phyloP scores from a whole-genome alignment of 2,329 filamentous ascomycete genomes.

The Aspergillus pseudonomiae region DNA sequence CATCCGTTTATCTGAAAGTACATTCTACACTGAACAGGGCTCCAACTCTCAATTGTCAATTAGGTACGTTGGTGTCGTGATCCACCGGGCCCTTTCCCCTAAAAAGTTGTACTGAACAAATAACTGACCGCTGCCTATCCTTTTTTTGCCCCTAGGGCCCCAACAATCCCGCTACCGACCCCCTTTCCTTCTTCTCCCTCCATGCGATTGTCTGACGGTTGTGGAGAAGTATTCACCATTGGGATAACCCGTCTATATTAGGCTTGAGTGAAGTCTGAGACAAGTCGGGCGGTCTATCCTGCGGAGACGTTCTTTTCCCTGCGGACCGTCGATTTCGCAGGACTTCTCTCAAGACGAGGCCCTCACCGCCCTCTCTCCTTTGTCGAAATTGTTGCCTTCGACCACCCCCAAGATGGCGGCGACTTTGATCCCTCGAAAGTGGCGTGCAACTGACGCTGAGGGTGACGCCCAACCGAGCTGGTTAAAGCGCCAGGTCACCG shows the following conservation, averaged over 20 bases:
- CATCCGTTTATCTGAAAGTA: not conserved
- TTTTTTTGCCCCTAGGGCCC: slow-evolving; percentile 6
- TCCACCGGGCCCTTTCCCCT: not conserved
- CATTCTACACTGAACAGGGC: not conserved
- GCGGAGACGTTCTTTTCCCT: slow-evolving; percentile 27
- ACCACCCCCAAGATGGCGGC: slow-evolving; percentile 50
- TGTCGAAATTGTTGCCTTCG: not conserved
- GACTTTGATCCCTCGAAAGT: slow-evolving; percentile 55
- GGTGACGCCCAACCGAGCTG: slow-evolving; percentile 55
- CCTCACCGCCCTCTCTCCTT: not conserved
- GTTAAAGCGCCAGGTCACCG: slow-evolving; percentile 68
- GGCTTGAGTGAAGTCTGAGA: slow-evolving; percentile 5
- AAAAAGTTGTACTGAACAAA: slow-evolving; percentile 3
- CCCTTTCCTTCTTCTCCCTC: slow-evolving; percentile 3
- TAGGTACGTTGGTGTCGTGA: not conserved
- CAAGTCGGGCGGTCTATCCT: slow-evolving; percentile 21
- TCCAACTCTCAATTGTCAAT: not conserved
- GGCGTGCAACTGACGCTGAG: slow-evolving; percentile 51
- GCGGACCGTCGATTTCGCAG: slow-evolving; percentile 30
- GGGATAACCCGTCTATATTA: not conserved
- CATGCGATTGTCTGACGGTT: slow-evolving; percentile 14
- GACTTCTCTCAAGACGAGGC: slow-evolving; percentile 17
- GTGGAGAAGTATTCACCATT: not conserved
- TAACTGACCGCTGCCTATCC: slow-evolving; percentile 4
- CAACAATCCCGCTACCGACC: slow-evolving; percentile 10